Conservation (phyloP, 73 alveolate genomes). For the Effrenium voratum region DNA sequence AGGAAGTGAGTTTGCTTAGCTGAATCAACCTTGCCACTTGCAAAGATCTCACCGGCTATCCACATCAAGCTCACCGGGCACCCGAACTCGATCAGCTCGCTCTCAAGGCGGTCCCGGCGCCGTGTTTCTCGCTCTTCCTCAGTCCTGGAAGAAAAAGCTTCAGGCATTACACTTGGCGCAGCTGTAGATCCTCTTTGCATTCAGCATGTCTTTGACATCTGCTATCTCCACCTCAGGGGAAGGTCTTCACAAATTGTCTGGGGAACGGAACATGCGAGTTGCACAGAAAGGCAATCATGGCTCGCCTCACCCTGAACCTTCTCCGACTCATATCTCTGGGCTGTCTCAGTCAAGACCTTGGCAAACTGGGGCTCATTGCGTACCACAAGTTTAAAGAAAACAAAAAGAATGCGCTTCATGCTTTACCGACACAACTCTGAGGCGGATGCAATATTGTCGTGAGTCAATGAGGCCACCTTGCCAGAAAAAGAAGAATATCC, state of each 20-base stretch:
- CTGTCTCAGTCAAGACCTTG: slow-evolving; percentile 67
- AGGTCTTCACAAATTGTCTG: background rate
- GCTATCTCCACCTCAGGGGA: slow-evolving; percentile 59
- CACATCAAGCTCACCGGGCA: too few species aligned
- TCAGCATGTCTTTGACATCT: slow-evolving; percentile 79
- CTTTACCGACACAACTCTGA: background rate
- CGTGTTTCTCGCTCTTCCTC: slow-evolving; percentile 79
- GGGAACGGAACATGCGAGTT: background rate
- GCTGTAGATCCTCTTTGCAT: slow-evolving; percentile 33
- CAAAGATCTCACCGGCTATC: background rate
- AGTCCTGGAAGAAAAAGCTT: slow-evolving; percentile 13
- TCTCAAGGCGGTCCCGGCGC: slow-evolving; percentile 84
- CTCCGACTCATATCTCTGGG: slow-evolving; percentile 88
- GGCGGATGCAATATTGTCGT: slow-evolving; percentile 33
- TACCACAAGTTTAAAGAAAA: background rate
- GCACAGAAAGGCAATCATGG: background rate
- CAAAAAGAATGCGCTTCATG: background rate
- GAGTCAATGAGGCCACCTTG: slow-evolving; percentile 71
- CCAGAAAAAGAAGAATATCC: too few species aligned
- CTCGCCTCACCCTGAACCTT: slow-evolving; percentile 77
- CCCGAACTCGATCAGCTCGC: slow-evolving; percentile 37
- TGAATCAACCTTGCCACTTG: too few species aligned
- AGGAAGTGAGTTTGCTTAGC: background rate
- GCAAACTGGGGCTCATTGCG: background rate
- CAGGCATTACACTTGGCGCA: background rate